A percentile compares a stretch with the other conserved stretches of the same genome.
Conservation (phyloP, 179 eudicot genomes). For the Carnegiea gigantea region DNA sequence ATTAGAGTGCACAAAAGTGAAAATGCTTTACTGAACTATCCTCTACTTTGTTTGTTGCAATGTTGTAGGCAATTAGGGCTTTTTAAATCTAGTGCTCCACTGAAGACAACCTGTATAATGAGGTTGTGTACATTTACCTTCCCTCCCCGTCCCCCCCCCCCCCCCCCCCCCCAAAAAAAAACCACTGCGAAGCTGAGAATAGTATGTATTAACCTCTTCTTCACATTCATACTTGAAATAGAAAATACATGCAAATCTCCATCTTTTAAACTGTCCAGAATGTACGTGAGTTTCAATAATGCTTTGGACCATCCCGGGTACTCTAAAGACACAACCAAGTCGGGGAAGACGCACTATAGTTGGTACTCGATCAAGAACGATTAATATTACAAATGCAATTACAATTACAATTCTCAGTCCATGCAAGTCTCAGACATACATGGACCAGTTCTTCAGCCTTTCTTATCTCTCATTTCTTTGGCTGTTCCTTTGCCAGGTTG, state of each 20-base stretch:
- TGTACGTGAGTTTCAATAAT: background rate
- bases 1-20: background rate
- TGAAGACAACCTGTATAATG: background rate
- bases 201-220: too few relatives aligned
- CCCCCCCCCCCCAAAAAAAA: too few relatives aligned
- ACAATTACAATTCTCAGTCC: too few relatives aligned
- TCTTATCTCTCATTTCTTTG: background rate
- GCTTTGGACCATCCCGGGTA: background rate
- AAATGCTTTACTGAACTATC: background rate
- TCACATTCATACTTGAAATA: slow-evolving; percentile 2
- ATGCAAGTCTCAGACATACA: background rate
- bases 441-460: background rate
- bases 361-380: too few relatives aligned
- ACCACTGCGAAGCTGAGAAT: too few relatives aligned
- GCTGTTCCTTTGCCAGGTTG: too few relatives aligned
- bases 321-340: background rate
- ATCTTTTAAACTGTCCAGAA: background rate
- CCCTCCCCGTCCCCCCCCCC: too few relatives aligned
- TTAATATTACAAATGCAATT: too few relatives aligned
- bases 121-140: too few relatives aligned
- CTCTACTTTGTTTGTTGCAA: background rate
- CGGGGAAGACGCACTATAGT: too few relatives aligned
- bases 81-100: background rate
- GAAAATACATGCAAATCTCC: background rate
- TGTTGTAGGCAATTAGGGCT: background rate